Evolutionary conservation across 345 rosid genomes (phyloP).

Genomic region (Laguncularia racemosa): DNA sequence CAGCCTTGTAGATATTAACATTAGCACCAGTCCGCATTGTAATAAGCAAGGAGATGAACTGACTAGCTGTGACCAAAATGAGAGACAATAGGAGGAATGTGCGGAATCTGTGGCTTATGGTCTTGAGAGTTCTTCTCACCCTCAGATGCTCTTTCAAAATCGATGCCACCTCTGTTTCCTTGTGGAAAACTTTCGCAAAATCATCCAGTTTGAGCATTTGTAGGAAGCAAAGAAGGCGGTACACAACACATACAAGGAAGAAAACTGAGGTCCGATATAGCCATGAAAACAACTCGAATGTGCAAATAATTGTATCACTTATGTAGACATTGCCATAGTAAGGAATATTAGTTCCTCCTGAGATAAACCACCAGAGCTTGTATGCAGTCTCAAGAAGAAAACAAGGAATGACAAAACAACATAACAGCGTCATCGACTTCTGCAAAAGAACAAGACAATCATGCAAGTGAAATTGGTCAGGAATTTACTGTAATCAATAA

Average conservation of each 20-base stretch:
- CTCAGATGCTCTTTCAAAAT: slow-evolving; percentile 58
- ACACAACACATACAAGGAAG: slow-evolving; percentile 64
- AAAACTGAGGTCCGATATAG: slow-evolving; percentile 65
- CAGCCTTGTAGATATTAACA: slow-evolving; percentile 67
- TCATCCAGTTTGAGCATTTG: slow-evolving; percentile 69
- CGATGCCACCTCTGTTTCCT: slow-evolving; percentile 59
- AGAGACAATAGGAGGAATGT: slow-evolving; percentile 52
- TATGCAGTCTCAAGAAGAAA: slow-evolving; percentile 58
- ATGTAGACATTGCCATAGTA: slow-evolving; percentile 37
- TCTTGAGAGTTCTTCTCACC: slow-evolving; percentile 55
- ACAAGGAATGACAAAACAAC: slow-evolving; percentile 67
- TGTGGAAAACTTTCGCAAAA: slow-evolving; percentile 61
- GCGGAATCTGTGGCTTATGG: slow-evolving; percentile 87
- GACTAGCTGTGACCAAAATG: slow-evolving; percentile 66
- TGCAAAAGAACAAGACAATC: slow-evolving; percentile 22
- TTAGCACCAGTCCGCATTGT: slow-evolving; percentile 46
- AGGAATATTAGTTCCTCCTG: slow-evolving; percentile 57
- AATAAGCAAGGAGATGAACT: slow-evolving; percentile 55
- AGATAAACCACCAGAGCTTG: slow-evolving; percentile 85
- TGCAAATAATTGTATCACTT: slow-evolving; percentile 46
- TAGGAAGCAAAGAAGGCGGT: slow-evolving; percentile 57
- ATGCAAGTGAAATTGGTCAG: not conserved
- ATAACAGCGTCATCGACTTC: slow-evolving; percentile 64
- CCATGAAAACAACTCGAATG: slow-evolving; percentile 78
- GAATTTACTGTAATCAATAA: not conserved